Conservation (phyloP, 2,329 filamentous ascomycete genomes). For the Gnomoniopsis sp. region DNA sequence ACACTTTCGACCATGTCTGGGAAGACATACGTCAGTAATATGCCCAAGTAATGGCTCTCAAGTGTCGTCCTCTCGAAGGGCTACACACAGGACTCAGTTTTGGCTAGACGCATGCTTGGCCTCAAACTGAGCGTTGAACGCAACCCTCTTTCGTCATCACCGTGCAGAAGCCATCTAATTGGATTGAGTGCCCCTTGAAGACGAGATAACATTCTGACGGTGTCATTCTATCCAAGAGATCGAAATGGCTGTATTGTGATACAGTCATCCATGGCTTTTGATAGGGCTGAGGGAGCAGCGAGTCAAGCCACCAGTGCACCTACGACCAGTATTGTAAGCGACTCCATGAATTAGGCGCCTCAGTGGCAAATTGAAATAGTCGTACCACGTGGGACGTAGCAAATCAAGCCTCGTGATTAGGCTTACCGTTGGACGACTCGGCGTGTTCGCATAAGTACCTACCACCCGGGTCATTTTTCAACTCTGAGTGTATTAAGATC, state of each 20-base stretch:
- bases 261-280: not conserved
- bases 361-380: not conserved
- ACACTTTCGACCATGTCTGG: no score
- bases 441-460: not conserved
- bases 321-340: not conserved
- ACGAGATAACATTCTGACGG: not conserved
- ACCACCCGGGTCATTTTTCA: not conserved
- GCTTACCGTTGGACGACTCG: constrained; percentile 5
- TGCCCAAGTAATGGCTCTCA: no score
- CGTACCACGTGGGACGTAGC: no score
- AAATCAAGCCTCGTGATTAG: not conserved
- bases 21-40: no score
- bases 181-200: not conserved
- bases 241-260: not conserved
- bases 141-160: not conserved
- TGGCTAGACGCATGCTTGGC: not conserved
- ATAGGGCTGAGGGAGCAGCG: not conserved
- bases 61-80: no score
- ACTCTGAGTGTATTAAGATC: not conserved
- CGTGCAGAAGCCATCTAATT: not conserved
- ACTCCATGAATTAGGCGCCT: not conserved
- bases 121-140: not conserved
- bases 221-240: not conserved
- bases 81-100: no score
- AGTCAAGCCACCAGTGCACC: not conserved